These are phyloP conservation scores for Mycena leptocephala DNA, from an alignment of 768 basidiomycete genomes.

Conservation along the genomic window DNA sequence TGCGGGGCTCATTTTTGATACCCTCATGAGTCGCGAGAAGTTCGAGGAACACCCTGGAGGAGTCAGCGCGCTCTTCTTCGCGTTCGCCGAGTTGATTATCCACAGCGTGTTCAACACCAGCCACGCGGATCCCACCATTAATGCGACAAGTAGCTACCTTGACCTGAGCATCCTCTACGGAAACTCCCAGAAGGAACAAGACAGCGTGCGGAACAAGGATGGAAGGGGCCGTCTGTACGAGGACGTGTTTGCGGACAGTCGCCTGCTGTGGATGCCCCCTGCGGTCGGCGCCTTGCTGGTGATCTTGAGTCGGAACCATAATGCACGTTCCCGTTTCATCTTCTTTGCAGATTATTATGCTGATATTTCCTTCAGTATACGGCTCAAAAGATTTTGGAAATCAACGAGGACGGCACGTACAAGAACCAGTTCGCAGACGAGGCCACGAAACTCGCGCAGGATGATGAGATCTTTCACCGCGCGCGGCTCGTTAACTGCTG, in stretches of 20 bases:
- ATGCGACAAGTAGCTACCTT: slow-evolving; percentile 81
- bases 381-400: slow-evolving; percentile 74
- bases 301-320: slow-evolving; percentile 82
- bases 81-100: slow-evolving; percentile 84
- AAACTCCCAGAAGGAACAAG: slow-evolving; percentile 60
- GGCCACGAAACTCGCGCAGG: slow-evolving; percentile 60
- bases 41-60: slow-evolving; percentile 59
- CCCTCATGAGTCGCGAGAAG: slow-evolving; percentile 69
- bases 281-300: slow-evolving; percentile 78
- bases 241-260: slow-evolving; percentile 79
- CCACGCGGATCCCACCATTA: slow-evolving; percentile 65
- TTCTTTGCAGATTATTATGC: neutral
- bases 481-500: slow-evolving; percentile 83
- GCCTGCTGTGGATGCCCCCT: slow-evolving; percentile 83
- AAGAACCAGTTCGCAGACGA: slow-evolving; percentile 39
- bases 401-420: slow-evolving; percentile 77
- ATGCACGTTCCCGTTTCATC: slow-evolving; percentile 58
- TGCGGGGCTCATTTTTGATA: slow-evolving; percentile 79
- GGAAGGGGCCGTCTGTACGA: slow-evolving; percentile 78
- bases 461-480: slow-evolving; percentile 85
- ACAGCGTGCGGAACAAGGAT: slow-evolving; percentile 71
- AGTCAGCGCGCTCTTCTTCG: slow-evolving; percentile 74
- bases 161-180: slow-evolving; percentile 87
- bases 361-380: slow-evolving; percentile 67
- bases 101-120: slow-evolving; percentile 81